Conservation (phyloP, 2,329 filamentous ascomycete species). For the Aspergillus spinulosporus region DNA sequence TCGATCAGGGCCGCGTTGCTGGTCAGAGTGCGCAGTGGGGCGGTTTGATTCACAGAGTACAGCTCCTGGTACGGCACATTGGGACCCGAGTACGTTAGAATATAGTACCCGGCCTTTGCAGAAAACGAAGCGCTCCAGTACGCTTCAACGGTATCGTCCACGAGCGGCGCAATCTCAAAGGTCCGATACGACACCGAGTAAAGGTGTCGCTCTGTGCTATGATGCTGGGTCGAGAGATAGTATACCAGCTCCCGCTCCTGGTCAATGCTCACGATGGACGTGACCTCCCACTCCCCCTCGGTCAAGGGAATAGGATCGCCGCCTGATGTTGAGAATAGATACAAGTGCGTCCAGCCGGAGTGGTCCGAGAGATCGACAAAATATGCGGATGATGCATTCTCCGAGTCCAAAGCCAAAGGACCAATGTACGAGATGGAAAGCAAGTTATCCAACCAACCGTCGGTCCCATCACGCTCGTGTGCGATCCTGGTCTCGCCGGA, state of each 20-base stretch:
- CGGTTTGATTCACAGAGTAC: constrained; percentile 57
- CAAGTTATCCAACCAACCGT: constrained; percentile 62
- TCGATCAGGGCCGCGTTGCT: constrained; percentile 59
- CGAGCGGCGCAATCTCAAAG: constrained; percentile 57
- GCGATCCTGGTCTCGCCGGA: constrained; percentile 49
- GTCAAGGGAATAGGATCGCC: constrained; percentile 61
- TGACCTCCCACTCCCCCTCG: constrained; percentile 66
- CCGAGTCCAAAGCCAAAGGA: constrained; percentile 10
- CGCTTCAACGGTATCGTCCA: constrained; percentile 60
- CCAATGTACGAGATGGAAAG: constrained; percentile 51
- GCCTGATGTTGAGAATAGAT: constrained; percentile 61
- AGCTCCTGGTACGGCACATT: constrained; percentile 70
- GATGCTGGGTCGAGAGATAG: constrained; percentile 64
- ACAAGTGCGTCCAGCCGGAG: constrained; percentile 66
- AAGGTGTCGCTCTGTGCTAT: constrained; percentile 67
- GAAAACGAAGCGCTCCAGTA: constrained; percentile 68
- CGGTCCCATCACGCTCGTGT: constrained; percentile 59
- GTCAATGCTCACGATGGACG: constrained; percentile 61
- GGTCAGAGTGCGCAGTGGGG: constrained; percentile 59
- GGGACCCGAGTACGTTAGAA: constrained; percentile 65
- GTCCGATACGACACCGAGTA: constrained; percentile 64
- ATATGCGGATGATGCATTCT: constrained; percentile 44
- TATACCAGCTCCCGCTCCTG: constrained; percentile 58
- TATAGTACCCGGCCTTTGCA: constrained; percentile 61
- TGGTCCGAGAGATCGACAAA: constrained; percentile 69